A percentile compares a stretch with the other conserved stretches of the same genome.
phyloP scores from a whole-genome alignment of 352 stramenopile genomes.

The Globisporangium rhizosaccharum region DNA sequence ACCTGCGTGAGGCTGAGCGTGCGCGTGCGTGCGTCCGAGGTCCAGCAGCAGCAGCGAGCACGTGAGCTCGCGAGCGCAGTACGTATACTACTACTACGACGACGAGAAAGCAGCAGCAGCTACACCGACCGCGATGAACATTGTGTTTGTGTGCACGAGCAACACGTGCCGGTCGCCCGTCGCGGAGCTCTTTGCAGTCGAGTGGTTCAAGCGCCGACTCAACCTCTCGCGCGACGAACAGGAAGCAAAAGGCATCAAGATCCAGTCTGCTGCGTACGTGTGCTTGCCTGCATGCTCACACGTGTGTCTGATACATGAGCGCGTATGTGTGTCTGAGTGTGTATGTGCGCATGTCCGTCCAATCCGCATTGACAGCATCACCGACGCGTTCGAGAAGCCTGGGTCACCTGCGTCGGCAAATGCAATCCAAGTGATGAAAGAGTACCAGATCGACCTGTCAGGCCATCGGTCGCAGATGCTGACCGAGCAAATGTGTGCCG shows the following conservation, averaged over 20 bases:
- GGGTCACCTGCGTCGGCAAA: constrained; percentile 62
- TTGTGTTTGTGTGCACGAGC: constrained; percentile 83
- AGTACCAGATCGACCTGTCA: constrained; percentile 73
- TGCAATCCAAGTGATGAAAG: constrained; percentile 57
- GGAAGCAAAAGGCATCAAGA: constrained; percentile 57
- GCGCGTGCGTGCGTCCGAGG: not conserved
- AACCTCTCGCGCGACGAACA: constrained; percentile 65
- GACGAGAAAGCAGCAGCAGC: not conserved
- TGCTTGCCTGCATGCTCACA: not conserved
- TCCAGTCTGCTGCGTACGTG: constrained; percentile 68
- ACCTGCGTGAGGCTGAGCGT: not conserved
- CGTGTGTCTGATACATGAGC: not conserved
- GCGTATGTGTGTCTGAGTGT: not conserved
- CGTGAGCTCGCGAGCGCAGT: not conserved
- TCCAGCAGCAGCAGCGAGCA: not conserved
- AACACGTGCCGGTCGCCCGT: constrained; percentile 82
- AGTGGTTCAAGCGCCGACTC: constrained; percentile 70
- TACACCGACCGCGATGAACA: constrained; percentile 36
- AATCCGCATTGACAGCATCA: constrained; percentile 34
- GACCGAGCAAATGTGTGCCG: constrained; percentile 54
- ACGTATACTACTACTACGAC: not conserved
- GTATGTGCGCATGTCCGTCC: not conserved
- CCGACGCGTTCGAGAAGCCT: constrained; percentile 61
- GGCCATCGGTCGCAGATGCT: constrained; percentile 60
- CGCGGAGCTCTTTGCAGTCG: constrained; percentile 66